Conservation (phyloP, 345 rosid species). For the Anastatica hierochuntica region DNA sequence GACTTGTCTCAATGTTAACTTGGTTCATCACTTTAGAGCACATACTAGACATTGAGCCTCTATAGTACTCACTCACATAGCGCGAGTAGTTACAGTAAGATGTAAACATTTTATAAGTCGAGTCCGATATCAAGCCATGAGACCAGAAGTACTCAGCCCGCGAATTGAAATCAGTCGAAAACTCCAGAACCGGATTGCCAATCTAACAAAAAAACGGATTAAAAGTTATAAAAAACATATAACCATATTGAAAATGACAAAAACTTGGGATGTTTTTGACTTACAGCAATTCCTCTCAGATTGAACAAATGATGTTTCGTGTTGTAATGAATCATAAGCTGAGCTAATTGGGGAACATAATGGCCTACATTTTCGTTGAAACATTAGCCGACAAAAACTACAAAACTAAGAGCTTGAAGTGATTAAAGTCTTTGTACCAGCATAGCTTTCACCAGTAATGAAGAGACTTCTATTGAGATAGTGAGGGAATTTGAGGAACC, state of each 20-base stretch:
- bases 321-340: constrained; percentile 76
- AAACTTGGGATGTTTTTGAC: no score
- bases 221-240: constrained; percentile 14
- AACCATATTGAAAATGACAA: constrained; percentile 58
- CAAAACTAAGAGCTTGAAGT: neutral
- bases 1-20: constrained; percentile 74
- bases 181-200: constrained; percentile 90
- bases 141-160: constrained; percentile 98
- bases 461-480: constrained; percentile 84
- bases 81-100: constrained; percentile 81
- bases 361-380: constrained; percentile 44
- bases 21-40: constrained; percentile 83
- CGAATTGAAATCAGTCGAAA: constrained; percentile 81
- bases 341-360: constrained; percentile 84
- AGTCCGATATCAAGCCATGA: constrained; percentile 86
- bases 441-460: constrained; percentile 96
- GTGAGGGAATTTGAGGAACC: constrained; percentile 83
- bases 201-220: constrained; percentile 34
- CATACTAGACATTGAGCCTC: constrained; percentile 58
- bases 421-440: no score
- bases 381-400: neutral
- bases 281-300: constrained; percentile 87
- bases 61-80: constrained; percentile 77
- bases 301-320: constrained; percentile 64
- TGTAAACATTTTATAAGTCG: constrained; percentile 81